Percentiles rank a stretch among this genome's conserved stretches.
Conservation (phyloP, 805 yeast genomes). For the Scheffersomyces spartinae region DNA sequence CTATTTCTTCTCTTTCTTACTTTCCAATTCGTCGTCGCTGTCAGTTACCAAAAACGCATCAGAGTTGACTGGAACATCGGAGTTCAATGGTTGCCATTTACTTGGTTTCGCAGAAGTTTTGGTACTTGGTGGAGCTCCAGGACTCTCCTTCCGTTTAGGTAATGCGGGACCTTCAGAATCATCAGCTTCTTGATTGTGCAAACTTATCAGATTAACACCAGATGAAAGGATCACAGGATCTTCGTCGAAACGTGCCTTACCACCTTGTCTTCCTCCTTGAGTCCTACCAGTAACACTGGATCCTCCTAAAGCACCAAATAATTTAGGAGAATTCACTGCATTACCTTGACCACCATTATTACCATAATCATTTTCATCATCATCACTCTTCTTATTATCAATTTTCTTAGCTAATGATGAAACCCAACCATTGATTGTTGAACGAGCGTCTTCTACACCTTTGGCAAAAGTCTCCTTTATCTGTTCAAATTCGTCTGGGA, state of each 20-base stretch:
- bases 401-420: conserved; percentile 50
- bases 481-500: conserved; percentile 51
- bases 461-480: conserved; percentile 57
- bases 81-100: conserved; percentile 30
- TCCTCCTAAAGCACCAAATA: conserved; percentile 38
- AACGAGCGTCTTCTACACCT: conserved; percentile 72
- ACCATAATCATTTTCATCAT: conserved; percentile 12
- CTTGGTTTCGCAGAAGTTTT: conserved; percentile 10
- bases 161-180: conserved; percentile 10
- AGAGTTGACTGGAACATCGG: conserved; percentile 27
- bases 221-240: too few species aligned
- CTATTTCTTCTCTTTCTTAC: too few species aligned
- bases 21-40: conserved; percentile 33
- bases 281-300: too few species aligned
- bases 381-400: too few species aligned
- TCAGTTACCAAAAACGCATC: conserved; percentile 35
- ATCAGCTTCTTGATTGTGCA: too few species aligned
- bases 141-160: conserved; percentile 6
- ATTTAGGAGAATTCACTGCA: conserved; percentile 14
- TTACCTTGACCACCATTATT: conserved; percentile 4
- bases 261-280: too few species aligned
- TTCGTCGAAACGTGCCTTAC: too few species aligned
- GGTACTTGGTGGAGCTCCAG: conserved; percentile 2
- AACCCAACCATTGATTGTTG: conserved; percentile 70
- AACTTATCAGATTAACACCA: too few species aligned